phyloP scores from a whole-genome alignment of 306 rosid species.

The Prunus fruticosa region DNA sequence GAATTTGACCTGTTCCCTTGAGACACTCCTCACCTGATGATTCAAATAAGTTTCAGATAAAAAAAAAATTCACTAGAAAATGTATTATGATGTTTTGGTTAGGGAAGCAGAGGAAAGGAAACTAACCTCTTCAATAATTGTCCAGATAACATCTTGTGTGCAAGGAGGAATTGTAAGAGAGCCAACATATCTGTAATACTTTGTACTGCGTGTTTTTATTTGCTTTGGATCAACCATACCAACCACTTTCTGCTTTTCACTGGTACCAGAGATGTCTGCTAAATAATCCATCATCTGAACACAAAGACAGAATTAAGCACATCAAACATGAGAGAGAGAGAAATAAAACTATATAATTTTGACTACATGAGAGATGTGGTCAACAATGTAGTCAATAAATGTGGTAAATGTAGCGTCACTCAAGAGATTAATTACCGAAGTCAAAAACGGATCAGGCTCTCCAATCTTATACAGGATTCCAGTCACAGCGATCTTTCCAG shows the following conservation, averaged over 20 bases:
- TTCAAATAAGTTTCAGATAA: neutral
- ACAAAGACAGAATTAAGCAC: neutral
- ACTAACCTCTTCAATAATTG: slow-evolving; percentile 32
- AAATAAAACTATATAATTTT: neutral
- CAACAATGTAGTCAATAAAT: neutral
- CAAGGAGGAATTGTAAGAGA: slow-evolving; percentile 83
- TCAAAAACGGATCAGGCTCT: slow-evolving; percentile 44
- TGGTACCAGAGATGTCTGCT: slow-evolving; percentile 17
- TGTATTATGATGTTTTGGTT: neutral
- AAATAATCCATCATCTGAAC: slow-evolving; percentile 36
- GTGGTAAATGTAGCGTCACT: neutral
- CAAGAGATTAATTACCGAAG: slow-evolving; percentile 35
- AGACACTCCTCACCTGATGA: slow-evolving; percentile 48
- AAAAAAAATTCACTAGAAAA: neutral
- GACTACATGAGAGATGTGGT: neutral
- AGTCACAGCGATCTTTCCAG: slow-evolving; percentile 48
- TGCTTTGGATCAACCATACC: slow-evolving; percentile 44
- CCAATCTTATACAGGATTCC: slow-evolving; percentile 57
- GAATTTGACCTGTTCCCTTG: slow-evolving; percentile 42
- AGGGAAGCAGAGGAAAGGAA: neutral
- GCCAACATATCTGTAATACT: slow-evolving; percentile 66
- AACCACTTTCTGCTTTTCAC: slow-evolving; percentile 15
- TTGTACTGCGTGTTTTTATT: slow-evolving; percentile 18
- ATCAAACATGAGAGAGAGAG: neutral
- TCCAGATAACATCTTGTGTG: slow-evolving; percentile 59